These are phyloP conservation scores for Rosa hybrid DNA, from an alignment of 331 rosid genomes.

Conservation along the genomic window DNA sequence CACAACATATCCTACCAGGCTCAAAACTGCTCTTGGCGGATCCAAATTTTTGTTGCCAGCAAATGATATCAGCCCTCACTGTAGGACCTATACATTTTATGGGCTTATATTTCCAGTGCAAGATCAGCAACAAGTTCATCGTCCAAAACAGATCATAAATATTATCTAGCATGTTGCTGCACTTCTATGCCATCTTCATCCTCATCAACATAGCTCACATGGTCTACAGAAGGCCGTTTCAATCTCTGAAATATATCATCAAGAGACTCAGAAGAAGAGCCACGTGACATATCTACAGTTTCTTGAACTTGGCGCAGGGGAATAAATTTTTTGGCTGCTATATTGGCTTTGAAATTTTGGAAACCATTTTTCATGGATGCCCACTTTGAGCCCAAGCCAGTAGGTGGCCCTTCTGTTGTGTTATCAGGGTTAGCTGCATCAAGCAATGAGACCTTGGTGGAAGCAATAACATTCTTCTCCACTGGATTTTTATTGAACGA, in stretches of 20 bases:
- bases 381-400: slow-evolving; percentile 74
- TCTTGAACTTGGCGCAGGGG: slow-evolving; percentile 65
- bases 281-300: slow-evolving; percentile 37
- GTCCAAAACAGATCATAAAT: slow-evolving; percentile 17
- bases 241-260: slow-evolving; percentile 87
- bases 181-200: slow-evolving; percentile 41
- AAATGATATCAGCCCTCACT: slow-evolving; percentile 26
- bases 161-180: slow-evolving; percentile 47
- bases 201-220: slow-evolving; percentile 30
- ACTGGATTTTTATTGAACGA: slow-evolving; percentile 48
- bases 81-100: slow-evolving; percentile 46
- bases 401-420: slow-evolving; percentile 40
- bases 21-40: slow-evolving; percentile 13
- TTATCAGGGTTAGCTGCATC: slow-evolving; percentile 41
- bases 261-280: slow-evolving; percentile 69
- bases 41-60: slow-evolving; percentile 19
- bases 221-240: slow-evolving; percentile 59
- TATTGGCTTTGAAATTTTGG: slow-evolving; percentile 65
- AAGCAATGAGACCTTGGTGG: slow-evolving; percentile 66
- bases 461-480: slow-evolving; percentile 47
- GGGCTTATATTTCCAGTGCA: slow-evolving; percentile 26
- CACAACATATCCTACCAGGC: slow-evolving; percentile 26
- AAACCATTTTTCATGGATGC: slow-evolving; percentile 74
- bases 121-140: slow-evolving; percentile 14
- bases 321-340: slow-evolving; percentile 57